Percentiles rank a stretch among this genome's conserved stretches.
Conservation (phyloP, 2,329 filamentous ascomycete genomes). For the Lachnellula willkommii region DNA sequence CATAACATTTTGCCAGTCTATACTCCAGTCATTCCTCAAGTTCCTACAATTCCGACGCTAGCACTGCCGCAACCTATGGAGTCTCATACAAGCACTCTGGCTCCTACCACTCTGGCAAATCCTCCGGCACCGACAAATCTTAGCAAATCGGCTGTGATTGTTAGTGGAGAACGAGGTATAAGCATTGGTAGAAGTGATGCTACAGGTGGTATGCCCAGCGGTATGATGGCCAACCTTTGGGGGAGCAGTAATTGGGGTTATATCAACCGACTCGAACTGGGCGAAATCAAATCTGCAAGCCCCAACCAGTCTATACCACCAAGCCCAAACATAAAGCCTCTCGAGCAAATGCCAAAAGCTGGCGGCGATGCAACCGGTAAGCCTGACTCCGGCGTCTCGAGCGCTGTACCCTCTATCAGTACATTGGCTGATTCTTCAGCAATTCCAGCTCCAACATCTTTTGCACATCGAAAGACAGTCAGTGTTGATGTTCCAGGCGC, state of each 20-base stretch:
- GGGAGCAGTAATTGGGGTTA: constrained; percentile 79
- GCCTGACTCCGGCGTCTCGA: constrained; percentile 19
- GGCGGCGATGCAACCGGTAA: constrained; percentile 26
- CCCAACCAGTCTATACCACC: constrained; percentile 20
- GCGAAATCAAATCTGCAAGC: constrained; percentile 38
- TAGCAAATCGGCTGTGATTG: constrained; percentile 77
- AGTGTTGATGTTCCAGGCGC: constrained; percentile 36
- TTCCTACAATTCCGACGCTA: constrained; percentile 31
- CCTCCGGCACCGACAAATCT: constrained; percentile 79
- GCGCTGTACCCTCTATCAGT: constrained; percentile 16
- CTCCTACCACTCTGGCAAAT: constrained; percentile 75
- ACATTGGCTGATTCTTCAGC: constrained; percentile 21
- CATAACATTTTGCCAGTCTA: constrained; percentile 70
- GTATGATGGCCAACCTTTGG: constrained; percentile 90
- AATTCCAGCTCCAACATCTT: constrained; percentile 7
- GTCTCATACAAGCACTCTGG: constrained; percentile 57
- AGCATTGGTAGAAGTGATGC: constrained; percentile 55
- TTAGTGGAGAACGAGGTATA: constrained; percentile 70
- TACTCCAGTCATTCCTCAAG: constrained; percentile 34
- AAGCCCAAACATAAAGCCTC: constrained; percentile 23
- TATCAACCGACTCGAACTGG: constrained; percentile 55
- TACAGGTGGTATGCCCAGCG: constrained; percentile 70
- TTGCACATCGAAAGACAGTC: constrained; percentile 25
- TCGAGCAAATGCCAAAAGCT: constrained; percentile 25
- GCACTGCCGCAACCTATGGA: constrained; percentile 38